Evolutionary conservation across 2,329 filamentous ascomycete species (phyloP).

Genomic region (Microascus cirrosus): DNA sequence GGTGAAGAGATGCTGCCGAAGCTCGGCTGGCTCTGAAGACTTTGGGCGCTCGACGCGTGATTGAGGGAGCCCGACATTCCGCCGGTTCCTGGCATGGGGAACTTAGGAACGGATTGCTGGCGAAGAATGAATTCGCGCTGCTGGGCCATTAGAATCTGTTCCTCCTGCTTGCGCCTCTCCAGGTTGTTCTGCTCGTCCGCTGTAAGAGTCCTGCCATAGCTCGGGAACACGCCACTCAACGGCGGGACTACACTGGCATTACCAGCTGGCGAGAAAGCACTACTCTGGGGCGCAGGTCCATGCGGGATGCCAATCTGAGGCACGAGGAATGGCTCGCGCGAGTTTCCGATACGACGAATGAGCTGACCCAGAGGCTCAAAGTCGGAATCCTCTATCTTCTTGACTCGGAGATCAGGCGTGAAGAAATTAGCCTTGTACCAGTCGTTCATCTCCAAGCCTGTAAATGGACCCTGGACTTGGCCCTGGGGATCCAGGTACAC

Average conservation of each 20-base stretch:
- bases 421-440: slow-evolving; percentile 99
- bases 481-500: slow-evolving; percentile 94
- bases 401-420: slow-evolving; percentile 85
- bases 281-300: slow-evolving; percentile 51
- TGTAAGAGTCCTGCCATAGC: slow-evolving; percentile 90
- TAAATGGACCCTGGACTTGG: slow-evolving; percentile 87
- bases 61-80: slow-evolving; percentile 44
- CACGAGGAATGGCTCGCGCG: slow-evolving; percentile 91
- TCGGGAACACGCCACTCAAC: slow-evolving; percentile 86
- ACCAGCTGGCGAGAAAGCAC: slow-evolving; percentile 35
- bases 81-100: slow-evolving; percentile 40
- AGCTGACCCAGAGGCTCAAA: slow-evolving; percentile 93
- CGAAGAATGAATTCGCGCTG: slow-evolving; percentile 89
- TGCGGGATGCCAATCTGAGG: slow-evolving; percentile 94
- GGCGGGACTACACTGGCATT: slow-evolving; percentile 66
- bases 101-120: slow-evolving; percentile 63
- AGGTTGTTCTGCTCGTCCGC: slow-evolving; percentile 97
- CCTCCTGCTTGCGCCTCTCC: slow-evolving; percentile 92
- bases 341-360: slow-evolving; percentile 92
- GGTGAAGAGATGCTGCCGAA: slow-evolving; percentile 93
- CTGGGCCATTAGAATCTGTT: slow-evolving; percentile 91
- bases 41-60: slow-evolving; percentile 91
- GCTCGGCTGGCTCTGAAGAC: slow-evolving; percentile 91
- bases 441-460: slow-evolving; percentile 96
- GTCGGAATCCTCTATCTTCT: slow-evolving; percentile 85